Conservation (phyloP, 495 filamentous ascomycete species). For the Lindgomyces ingoldianus region DNA sequence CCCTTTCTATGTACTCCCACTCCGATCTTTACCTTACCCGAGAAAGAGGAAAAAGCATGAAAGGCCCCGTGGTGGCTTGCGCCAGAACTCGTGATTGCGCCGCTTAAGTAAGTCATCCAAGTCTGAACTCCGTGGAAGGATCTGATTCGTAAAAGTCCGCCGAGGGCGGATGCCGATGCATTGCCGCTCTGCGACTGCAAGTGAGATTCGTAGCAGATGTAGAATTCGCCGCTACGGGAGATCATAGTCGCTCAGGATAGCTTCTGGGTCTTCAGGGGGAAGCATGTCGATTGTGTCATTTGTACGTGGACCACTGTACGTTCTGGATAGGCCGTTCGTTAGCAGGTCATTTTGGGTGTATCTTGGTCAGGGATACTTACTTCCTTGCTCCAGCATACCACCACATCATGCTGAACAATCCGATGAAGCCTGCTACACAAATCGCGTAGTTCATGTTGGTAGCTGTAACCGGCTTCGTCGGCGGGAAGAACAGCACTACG, state of each 20-base stretch:
- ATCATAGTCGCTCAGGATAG: slow-evolving; percentile 33
- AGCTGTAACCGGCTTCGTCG: slow-evolving; percentile 59
- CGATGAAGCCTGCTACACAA: slow-evolving; percentile 65
- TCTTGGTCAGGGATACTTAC: slow-evolving; percentile 44
- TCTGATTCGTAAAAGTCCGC: background rate
- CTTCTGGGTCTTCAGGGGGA: slow-evolving; percentile 40
- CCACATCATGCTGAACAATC: slow-evolving; percentile 62
- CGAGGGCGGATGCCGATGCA: background rate
- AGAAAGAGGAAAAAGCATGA: background rate
- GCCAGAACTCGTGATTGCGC: slow-evolving; percentile 17
- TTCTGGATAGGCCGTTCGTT: slow-evolving; percentile 11
- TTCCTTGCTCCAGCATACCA: slow-evolving; percentile 64
- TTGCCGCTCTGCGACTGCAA: background rate
- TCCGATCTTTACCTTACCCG: background rate
- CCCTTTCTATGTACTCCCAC: background rate
- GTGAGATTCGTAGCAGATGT: background rate
- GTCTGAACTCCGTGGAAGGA: background rate
- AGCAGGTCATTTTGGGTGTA: slow-evolving; percentile 3
- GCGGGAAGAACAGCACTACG: slow-evolving; percentile 67
- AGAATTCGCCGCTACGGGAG: background rate
- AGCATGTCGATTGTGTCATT: slow-evolving; percentile 37
- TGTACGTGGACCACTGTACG: slow-evolving; percentile 40
- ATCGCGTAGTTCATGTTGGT: slow-evolving; percentile 75
- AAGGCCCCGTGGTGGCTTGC: slow-evolving; percentile 13
- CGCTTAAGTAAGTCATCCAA: background rate